Base-by-base conservation (phyloP, 108 stramenopile genomes). In the Discostella stelligeroides region DNA sequence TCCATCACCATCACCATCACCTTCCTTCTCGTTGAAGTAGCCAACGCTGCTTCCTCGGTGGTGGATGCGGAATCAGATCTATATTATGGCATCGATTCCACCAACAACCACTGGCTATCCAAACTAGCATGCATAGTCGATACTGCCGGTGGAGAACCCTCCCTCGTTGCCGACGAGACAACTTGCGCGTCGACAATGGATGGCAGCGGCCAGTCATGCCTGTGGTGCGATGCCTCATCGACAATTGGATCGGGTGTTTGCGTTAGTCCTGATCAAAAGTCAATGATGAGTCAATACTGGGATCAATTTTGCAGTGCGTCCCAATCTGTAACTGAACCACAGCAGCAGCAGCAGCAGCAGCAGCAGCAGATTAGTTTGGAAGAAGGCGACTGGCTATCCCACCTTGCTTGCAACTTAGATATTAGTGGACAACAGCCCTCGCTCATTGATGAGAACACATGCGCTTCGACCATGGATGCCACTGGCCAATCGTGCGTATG, bases 161-260 rank as follows among this genome's bases (percentile, higher is more conserved):
- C 60, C 41, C 34, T 72, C 42, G 20, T 79, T 24, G 34, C 34
- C 34, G 66, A 72, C 42, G 57, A 68, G 60, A 14, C 49, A 0
- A 40, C 60, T 2, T 77, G 76, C 64, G 37, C 18, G 15, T 18
- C 40, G n/a, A 53, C 28, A 17, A 60, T 18, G 0, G 78, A 72
- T 28, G 42, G 60, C 27, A 37, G 62, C 23, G 61, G 65, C 29
- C 24, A 66, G 7, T 15, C 78, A 4, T 79, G 78, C 54, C 45
- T 72, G 3, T 79, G 78, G 78, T 79, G 78, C 66, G 71, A 68
- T 37, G 56, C 66, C 1, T 29, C 78, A 6, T 15, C 59, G 0
- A 12, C 58, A 38, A 21, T 66, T 6, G 66, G 66, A 2, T 20
- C 41, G 7, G 78, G 78, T 12, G 17, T 68, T 0, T 79, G 78